Evolutionary conservation across 306 rosid genomes (phyloP).

Genomic region (Echinosophora koreensis): DNA sequence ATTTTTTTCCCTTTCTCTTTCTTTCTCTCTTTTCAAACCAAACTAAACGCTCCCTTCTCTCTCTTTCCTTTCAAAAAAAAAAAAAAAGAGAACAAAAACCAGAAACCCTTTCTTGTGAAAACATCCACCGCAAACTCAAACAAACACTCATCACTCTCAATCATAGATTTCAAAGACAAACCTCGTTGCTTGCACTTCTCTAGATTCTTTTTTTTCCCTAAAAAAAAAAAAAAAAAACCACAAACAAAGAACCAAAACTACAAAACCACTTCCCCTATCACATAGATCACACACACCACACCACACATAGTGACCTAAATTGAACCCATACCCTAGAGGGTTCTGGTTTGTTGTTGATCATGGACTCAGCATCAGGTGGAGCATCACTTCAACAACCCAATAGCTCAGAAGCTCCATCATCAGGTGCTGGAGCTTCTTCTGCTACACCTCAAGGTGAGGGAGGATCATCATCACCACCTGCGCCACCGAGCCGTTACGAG

Average conservation of each 20-base stretch:
- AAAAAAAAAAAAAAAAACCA: neutral
- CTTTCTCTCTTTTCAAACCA: neutral
- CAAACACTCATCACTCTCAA: conserved; percentile 28
- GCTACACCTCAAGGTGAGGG: conserved; percentile 45
- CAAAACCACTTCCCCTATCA: neutral
- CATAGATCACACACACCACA: conserved; percentile 4
- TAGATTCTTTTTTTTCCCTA: neutral
- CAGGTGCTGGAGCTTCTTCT: neutral
- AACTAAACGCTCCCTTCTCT: conserved; percentile 40
- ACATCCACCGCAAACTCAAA: conserved; percentile 38
- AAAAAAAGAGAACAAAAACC: conserved; percentile 29
- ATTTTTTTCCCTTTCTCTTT: neutral
- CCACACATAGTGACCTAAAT: neutral
- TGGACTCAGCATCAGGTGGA: conserved; percentile 76
- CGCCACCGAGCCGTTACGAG: conserved; percentile 89
- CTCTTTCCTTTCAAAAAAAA: conserved; percentile 26
- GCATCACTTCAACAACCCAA: conserved; percentile 32
- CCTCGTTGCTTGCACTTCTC: conserved; percentile 1
- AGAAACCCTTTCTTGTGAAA: conserved; percentile 46
- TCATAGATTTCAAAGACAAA: neutral
- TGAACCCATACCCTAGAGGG: neutral
- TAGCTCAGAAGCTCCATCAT: conserved; percentile 46
- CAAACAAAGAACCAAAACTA: neutral
- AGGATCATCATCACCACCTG: conserved; percentile 44
- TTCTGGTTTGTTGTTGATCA: conserved; percentile 30